Conservation (phyloP, 306 rosid genomes). For the Cicer bijugum region DNA sequence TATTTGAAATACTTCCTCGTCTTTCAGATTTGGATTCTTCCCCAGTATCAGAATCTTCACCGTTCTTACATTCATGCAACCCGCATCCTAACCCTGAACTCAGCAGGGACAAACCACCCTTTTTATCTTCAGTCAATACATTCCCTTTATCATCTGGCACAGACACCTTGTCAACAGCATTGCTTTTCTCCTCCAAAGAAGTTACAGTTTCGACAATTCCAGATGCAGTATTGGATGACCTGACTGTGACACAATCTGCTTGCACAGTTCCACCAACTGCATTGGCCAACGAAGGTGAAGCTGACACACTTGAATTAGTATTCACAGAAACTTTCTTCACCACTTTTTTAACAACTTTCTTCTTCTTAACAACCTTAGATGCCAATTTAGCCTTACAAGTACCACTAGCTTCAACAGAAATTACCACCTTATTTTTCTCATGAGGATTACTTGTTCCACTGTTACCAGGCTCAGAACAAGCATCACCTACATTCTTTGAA, state of each 20-base stretch:
- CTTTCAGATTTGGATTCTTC: constrained; percentile 47
- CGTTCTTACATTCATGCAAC: constrained; percentile 50
- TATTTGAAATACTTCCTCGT: constrained; percentile 48
- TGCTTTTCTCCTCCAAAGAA: constrained; percentile 42
- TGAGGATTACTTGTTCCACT: constrained; percentile 30
- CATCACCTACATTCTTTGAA: constrained; percentile 45
- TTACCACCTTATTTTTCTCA: constrained; percentile 48
- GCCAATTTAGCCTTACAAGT: constrained; percentile 46
- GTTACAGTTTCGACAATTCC: constrained; percentile 43
- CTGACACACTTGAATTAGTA: constrained; percentile 42
- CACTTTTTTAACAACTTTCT: constrained; percentile 65
- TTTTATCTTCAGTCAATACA: constrained; percentile 46
- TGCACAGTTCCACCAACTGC: constrained; percentile 40
- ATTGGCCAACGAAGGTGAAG: constrained; percentile 37
- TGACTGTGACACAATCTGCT: constrained; percentile 33
- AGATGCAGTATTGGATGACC: constrained; percentile 43
- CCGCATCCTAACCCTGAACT: constrained; percentile 44
- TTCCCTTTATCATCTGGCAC: constrained; percentile 37
- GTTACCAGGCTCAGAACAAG: constrained; percentile 44
- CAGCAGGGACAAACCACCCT: constrained; percentile 41
- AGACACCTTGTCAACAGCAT: constrained; percentile 44
- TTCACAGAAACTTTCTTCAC: constrained; percentile 63
- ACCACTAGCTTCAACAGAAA: constrained; percentile 36
- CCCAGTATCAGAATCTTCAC: constrained; percentile 45
- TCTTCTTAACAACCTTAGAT: constrained; percentile 63